Percentiles rank a stretch among this genome's conserved stretches.
These are phyloP conservation scores for Xylaria sp. DNA, from an alignment of 2,329 filamentous ascomycete genomes.

Conservation along the genomic window DNA sequence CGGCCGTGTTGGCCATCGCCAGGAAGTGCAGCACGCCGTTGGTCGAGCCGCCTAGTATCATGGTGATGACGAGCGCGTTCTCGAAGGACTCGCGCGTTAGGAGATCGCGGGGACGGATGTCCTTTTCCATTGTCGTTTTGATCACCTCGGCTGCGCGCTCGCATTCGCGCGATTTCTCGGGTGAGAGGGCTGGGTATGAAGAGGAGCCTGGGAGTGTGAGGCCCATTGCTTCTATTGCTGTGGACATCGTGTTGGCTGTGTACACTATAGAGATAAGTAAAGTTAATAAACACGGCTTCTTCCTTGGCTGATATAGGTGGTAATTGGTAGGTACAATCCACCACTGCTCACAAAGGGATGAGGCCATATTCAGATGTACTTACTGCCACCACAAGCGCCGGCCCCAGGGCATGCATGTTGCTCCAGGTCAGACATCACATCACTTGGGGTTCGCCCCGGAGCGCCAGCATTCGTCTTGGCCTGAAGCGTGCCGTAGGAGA, in stretches of 20 bases:
- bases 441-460: constrained; percentile 74
- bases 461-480: constrained; percentile 71
- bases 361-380: too few species aligned
- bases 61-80: constrained; percentile 89
- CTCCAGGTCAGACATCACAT: constrained; percentile 87
- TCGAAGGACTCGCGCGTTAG: constrained; percentile 85
- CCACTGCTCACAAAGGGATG: background rate
- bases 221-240: constrained; percentile 89
- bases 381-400: constrained; percentile 76
- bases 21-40: constrained; percentile 91
- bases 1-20: constrained; percentile 88
- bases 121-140: constrained; percentile 79
- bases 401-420: constrained; percentile 79
- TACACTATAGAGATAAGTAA: constrained; percentile 65
- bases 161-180: constrained; percentile 88
- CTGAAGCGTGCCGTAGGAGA: constrained; percentile 80
- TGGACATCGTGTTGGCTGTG: constrained; percentile 94
- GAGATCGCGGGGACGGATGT: constrained; percentile 83
- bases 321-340: too few species aligned
- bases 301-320: background rate
- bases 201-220: constrained; percentile 85
- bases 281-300: background rate
- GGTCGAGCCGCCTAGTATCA: constrained; percentile 90
- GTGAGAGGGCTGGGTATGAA: constrained; percentile 81
- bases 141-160: constrained; percentile 83